Percentiles rank a stretch among this genome's conserved stretches.
Evolutionary conservation across 2,329 filamentous ascomycete genomes (phyloP).

Genomic region (Penicillium occitanis): DNA sequence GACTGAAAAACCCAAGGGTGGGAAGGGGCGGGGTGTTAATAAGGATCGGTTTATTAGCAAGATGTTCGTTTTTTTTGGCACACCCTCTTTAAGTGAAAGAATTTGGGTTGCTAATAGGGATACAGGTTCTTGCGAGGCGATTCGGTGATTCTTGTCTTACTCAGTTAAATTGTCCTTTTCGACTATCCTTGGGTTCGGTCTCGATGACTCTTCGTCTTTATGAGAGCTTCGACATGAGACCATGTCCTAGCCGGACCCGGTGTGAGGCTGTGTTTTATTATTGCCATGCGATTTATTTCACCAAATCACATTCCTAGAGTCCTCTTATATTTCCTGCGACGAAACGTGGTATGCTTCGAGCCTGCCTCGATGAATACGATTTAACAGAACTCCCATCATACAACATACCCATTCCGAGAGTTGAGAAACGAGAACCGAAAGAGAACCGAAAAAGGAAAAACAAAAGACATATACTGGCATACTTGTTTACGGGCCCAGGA

Average conservation of each 20-base stretch:
- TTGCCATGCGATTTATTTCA: too few relatives aligned
- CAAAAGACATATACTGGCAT: background rate
- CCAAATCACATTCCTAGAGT: too few relatives aligned
- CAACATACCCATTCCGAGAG: background rate
- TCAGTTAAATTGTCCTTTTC: slow-evolving; percentile 60
- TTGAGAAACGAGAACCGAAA: background rate
- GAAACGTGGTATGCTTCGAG: background rate
- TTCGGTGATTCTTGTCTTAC: slow-evolving; percentile 80
- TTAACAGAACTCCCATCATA: background rate
- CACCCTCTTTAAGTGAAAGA: slow-evolving; percentile 1
- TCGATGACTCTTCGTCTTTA: background rate
- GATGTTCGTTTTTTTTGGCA: slow-evolving; percentile 62
- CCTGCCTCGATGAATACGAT: background rate
- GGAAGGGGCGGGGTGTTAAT: slow-evolving; percentile 92
- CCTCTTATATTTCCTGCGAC: background rate
- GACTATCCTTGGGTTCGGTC: slow-evolving; percentile 10
- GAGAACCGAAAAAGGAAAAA: background rate
- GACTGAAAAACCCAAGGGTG: slow-evolving; percentile 87
- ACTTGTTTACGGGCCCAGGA: slow-evolving; percentile 7
- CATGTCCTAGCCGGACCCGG: too few relatives aligned
- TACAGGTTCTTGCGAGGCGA: slow-evolving; percentile 79
- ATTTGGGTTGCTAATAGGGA: background rate
- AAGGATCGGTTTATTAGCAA: slow-evolving; percentile 99
- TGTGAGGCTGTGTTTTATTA: too few relatives aligned
- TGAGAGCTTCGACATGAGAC: too few relatives aligned